Percentiles rank a stretch among this genome's conserved stretches.
Evolutionary conservation across 2,329 filamentous ascomycete genomes (phyloP).

Genomic region (Thermochaetoides dissita): DNA sequence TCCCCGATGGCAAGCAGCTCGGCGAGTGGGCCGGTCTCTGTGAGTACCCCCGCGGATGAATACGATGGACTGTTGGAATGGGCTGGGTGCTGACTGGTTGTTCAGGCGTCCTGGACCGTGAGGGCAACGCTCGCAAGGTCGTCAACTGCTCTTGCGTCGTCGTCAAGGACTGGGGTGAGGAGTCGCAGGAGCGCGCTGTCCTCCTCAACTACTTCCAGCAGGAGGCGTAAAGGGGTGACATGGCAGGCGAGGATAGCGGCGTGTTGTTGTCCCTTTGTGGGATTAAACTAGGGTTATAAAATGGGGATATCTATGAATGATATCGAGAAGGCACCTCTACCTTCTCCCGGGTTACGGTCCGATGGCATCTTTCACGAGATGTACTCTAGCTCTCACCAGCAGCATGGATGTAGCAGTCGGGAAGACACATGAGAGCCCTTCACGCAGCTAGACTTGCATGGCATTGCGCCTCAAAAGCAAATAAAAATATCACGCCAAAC

Average conservation of each 20-base stretch:
- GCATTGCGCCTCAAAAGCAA: too few relatives aligned
- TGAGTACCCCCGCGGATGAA: constrained; percentile 42
- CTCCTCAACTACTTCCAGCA: constrained; percentile 99
- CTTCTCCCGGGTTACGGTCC: constrained; percentile 17
- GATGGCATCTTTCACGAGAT: constrained; percentile 22
- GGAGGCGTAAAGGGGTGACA: constrained; percentile 42
- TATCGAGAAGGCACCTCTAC: constrained; percentile 19
- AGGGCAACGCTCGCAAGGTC: constrained; percentile 98
- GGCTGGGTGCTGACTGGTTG: constrained; percentile 7
- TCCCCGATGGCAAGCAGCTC: constrained; percentile 97
- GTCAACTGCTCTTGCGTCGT: constrained; percentile 99
- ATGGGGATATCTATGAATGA: constrained; percentile 7
- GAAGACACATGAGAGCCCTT: constrained; percentile 16
- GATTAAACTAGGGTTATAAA: not conserved
- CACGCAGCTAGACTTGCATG: constrained; percentile 13
- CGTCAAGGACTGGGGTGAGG: constrained; percentile 99
- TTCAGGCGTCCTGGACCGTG: constrained; percentile 89
- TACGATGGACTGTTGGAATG: not conserved
- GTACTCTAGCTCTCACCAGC: constrained; percentile 33
- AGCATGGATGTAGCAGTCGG: constrained; percentile 24
- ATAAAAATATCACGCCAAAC: too few relatives aligned
- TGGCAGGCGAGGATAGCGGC: constrained; percentile 18
- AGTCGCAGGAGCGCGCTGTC: constrained; percentile 95
- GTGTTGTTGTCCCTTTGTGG: constrained; percentile 14
- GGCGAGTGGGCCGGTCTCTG: constrained; percentile 99